phyloP scores from a whole-genome alignment of 2,329 filamentous ascomycete genomes.

The Colletotrichum brevisporum region DNA sequence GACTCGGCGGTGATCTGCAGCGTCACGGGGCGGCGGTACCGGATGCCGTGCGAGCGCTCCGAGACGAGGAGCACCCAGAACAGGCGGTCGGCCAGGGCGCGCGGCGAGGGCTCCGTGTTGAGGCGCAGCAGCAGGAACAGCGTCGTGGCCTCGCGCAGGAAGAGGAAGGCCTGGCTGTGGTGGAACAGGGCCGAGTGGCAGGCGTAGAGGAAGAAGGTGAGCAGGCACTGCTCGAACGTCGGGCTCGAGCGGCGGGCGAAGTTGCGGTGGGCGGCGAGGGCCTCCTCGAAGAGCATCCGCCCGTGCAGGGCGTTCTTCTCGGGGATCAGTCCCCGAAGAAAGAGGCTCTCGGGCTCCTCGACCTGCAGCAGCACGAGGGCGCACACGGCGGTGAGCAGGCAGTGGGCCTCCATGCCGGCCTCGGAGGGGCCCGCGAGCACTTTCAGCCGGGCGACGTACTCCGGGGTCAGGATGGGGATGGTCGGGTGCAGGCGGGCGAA shows the following conservation, averaged over 20 bases:
- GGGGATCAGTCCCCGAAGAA: conserved; percentile 50
- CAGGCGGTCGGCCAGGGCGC: conserved; percentile 51
- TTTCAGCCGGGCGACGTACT: conserved; percentile 52
- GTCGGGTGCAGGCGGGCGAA: conserved; percentile 57
- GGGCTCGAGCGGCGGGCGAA: conserved; percentile 52
- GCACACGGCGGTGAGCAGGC: conserved; percentile 55
- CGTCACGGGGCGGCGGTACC: conserved; percentile 59
- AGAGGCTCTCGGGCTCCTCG: conserved; percentile 52
- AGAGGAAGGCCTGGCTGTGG: conserved; percentile 59
- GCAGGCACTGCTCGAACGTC: conserved; percentile 55
- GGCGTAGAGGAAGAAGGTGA: conserved; percentile 61
- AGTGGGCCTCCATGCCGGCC: conserved; percentile 51
- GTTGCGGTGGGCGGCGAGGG: conserved; percentile 51
- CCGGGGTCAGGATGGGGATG: conserved; percentile 58
- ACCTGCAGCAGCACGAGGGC: conserved; percentile 59
- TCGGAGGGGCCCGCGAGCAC: conserved; percentile 44
- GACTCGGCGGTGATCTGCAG: conserved; percentile 57
- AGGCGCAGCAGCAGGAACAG: conserved; percentile 53
- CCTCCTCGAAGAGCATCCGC: conserved; percentile 54
- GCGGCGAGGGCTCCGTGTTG: conserved; percentile 45
- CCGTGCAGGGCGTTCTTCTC: conserved; percentile 56
- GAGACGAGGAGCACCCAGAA: conserved; percentile 62
- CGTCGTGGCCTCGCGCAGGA: conserved; percentile 59
- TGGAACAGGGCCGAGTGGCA: conserved; percentile 58
- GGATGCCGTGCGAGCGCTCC: conserved; percentile 60